A percentile compares a stretch with the other conserved stretches of the same genome.
These are phyloP conservation scores for Alternaria triticimaculans DNA, from an alignment of 2,329 filamentous ascomycete species.

Conservation along the genomic window DNA sequence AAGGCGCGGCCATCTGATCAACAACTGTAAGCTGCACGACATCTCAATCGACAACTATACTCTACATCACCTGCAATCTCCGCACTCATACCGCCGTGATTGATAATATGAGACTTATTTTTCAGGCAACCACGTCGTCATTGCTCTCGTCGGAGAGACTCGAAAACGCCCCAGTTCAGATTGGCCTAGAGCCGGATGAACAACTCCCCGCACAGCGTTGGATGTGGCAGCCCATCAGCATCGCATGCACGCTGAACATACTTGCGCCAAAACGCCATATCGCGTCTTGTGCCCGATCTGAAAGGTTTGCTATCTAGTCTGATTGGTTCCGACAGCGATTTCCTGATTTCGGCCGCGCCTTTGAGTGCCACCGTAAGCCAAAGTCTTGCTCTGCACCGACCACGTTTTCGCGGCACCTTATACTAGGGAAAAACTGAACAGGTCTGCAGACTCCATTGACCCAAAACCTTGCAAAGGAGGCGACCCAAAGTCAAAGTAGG, in stretches of 20 bases:
- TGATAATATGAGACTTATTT: background rate
- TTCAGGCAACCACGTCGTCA: background rate
- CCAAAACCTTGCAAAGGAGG: no score
- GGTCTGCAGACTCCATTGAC: no score
- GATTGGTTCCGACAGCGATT: background rate
- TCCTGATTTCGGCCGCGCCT: background rate
- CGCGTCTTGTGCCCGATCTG: background rate
- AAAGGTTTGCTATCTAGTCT: background rate
- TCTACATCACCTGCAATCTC: background rate
- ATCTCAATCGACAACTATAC: background rate
- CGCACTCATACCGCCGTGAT: background rate
- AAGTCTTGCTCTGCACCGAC: background rate
- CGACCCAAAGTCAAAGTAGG: no score
- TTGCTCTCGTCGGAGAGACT: background rate
- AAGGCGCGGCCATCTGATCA: background rate
- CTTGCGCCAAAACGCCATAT: background rate
- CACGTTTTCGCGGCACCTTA: background rate
- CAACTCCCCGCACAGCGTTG: constrained; percentile 2
- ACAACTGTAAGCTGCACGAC: background rate
- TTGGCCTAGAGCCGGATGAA: constrained; percentile 2
- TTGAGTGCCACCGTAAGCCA: background rate
- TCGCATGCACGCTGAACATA: background rate
- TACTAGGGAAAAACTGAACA: no score
- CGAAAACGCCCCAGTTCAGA: background rate
- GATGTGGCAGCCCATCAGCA: background rate